Conservation (phyloP, 495 filamentous ascomycete genomes). For the Tuber calosporum region DNA sequence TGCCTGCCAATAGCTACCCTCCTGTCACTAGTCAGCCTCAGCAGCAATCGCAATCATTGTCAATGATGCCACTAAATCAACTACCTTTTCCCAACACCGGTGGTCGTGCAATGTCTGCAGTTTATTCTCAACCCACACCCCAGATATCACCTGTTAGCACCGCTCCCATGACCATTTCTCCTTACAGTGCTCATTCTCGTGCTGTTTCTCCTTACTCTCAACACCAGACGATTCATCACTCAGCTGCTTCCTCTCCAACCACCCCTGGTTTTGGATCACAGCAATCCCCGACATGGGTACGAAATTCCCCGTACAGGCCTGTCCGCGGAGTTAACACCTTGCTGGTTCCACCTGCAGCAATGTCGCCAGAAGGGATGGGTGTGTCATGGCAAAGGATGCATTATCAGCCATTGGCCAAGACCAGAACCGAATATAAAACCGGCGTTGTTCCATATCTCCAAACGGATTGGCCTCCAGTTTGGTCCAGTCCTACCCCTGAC, state of each 20-base stretch:
- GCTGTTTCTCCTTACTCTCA: conserved; percentile 48
- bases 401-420: conserved; percentile 80
- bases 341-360: conserved; percentile 76
- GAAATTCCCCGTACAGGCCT: conserved; percentile 83
- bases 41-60: conserved; percentile 43
- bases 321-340: conserved; percentile 82
- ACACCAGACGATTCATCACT: conserved; percentile 54
- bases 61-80: conserved; percentile 42
- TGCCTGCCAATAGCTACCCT: conserved; percentile 30
- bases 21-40: conserved; percentile 39
- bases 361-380: conserved; percentile 66
- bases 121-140: conserved; percentile 50
- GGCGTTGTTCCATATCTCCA: conserved; percentile 71
- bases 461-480: conserved; percentile 42
- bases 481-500: conserved; percentile 24
- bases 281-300: conserved; percentile 46
- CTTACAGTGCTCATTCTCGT: conserved; percentile 43
- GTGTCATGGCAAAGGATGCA: conserved; percentile 80
- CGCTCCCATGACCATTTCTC: conserved; percentile 28
- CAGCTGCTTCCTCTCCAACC: conserved; percentile 46
- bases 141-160: conserved; percentile 48
- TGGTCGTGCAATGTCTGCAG: conserved; percentile 54
- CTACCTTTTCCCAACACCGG: conserved; percentile 47
- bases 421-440: conserved; percentile 64
- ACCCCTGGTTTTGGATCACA: conserved; percentile 46